These are phyloP conservation scores for Arctium minus DNA, from an alignment of 129 eudicot species.

Conservation along the genomic window DNA sequence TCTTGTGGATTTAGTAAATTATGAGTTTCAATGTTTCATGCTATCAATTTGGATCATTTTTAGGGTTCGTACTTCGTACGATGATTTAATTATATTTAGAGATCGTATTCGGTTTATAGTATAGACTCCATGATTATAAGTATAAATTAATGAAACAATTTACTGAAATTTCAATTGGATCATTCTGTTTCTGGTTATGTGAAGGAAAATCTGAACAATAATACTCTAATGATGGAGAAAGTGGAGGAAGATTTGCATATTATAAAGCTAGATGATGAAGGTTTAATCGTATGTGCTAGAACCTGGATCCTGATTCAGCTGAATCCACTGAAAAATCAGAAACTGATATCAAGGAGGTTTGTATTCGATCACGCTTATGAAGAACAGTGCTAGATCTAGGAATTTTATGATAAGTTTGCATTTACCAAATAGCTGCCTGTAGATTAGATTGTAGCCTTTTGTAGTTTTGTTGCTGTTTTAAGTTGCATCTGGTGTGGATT, in stretches of 20 bases:
- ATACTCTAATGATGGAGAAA: slow-evolving; percentile 46
- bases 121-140: neutral
- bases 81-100: neutral
- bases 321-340: slow-evolving; percentile 42
- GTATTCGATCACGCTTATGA: slow-evolving; percentile 70
- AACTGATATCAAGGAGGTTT: slow-evolving; percentile 37
- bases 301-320: slow-evolving; percentile 34
- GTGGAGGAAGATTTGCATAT: slow-evolving; percentile 51
- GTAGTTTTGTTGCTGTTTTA: slow-evolving; percentile 20
- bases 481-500: slow-evolving; percentile 17
- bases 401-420: slow-evolving; percentile 11
- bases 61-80: neutral
- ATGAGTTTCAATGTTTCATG: neutral
- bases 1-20: neutral
- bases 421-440: neutral
- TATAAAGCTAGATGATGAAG: slow-evolving; percentile 37
- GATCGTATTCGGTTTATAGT: neutral
- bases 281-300: slow-evolving; percentile 30
- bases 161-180: neutral
- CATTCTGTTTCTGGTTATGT: slow-evolving; percentile 4
- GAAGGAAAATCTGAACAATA: slow-evolving; percentile 21
- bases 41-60: neutral
- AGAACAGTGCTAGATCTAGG: neutral
- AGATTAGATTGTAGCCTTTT: slow-evolving; percentile 10
- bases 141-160: neutral